Evolutionary conservation across 148 eudicot genomes (phyloP).

Genomic region (Arbutus unedo): DNA sequence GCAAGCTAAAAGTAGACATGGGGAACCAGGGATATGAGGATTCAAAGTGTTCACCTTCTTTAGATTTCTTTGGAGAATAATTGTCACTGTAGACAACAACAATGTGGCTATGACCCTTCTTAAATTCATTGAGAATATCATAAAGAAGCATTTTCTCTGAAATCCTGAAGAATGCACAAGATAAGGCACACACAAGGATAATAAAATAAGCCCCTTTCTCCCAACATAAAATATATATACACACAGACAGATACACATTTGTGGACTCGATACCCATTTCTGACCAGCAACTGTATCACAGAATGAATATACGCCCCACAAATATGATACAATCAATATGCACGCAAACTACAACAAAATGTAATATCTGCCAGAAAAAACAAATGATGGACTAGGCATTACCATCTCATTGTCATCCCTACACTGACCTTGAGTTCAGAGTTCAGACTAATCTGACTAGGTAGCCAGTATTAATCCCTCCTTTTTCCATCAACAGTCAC

Average conservation of each 20-base stretch:
- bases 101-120: constrained; percentile 98
- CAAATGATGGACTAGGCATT: not conserved
- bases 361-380: not conserved
- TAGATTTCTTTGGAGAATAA: constrained; percentile 34
- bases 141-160: constrained; percentile 89
- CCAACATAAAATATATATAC: not conserved
- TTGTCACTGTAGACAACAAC: constrained; percentile 90
- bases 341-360: not conserved
- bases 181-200: constrained; percentile 1
- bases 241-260: not conserved
- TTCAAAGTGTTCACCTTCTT: constrained; percentile 26
- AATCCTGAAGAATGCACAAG: constrained; percentile 52
- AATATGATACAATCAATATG: not conserved
- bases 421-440: not conserved
- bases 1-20: not conserved
- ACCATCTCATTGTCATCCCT: not conserved
- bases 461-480: not conserved
- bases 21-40: not conserved
- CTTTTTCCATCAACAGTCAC: no score
- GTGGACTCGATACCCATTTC: not conserved
- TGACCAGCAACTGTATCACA: not conserved
- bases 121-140: constrained; percentile 94
- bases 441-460: not conserved
- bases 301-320: no score
- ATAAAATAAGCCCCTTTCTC: not conserved